phyloP scores from a whole-genome alignment of 805 yeast genomes.

The Schwanniomyces vanrijiae region DNA sequence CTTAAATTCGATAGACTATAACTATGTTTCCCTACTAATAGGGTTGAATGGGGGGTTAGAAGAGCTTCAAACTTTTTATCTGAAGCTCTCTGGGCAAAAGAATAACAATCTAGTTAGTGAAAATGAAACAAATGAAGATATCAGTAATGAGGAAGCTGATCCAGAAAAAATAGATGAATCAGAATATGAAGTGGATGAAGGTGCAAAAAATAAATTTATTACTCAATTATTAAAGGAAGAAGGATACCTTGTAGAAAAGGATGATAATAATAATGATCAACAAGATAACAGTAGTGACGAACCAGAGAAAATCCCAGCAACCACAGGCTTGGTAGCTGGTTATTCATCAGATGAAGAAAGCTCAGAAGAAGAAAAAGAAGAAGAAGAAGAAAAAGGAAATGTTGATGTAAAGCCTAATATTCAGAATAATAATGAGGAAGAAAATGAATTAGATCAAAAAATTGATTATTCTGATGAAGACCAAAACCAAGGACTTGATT shows the following conservation, averaged over 20 bases:
- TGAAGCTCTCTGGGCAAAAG: neutral
- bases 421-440: constrained; percentile 5
- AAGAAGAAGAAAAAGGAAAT: constrained; percentile 4
- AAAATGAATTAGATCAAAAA: constrained; percentile 4
- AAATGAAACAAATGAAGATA: constrained; percentile 5
- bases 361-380: constrained; percentile 10
- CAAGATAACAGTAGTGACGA: constrained; percentile 4
- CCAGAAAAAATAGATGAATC: constrained; percentile 5
- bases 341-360: constrained; percentile 24
- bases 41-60: constrained; percentile 25
- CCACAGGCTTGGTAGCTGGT: constrained; percentile 16
- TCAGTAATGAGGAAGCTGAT: neutral
- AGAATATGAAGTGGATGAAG: constrained; percentile 10
- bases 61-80: constrained; percentile 2
- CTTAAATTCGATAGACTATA: constrained; percentile 22
- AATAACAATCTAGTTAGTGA: constrained; percentile 7
- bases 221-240: constrained; percentile 17
- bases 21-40: constrained; percentile 27
- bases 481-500: constrained; percentile 7
- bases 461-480: constrained; percentile 4
- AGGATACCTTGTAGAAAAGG: constrained; percentile 12
- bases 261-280: neutral
- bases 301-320: neutral
- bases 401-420: too few relatives aligned
- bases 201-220: constrained; percentile 12